These are phyloP conservation scores for Eucalyptus microcorys DNA, from an alignment of 345 rosid species.

Conservation along the genomic window DNA sequence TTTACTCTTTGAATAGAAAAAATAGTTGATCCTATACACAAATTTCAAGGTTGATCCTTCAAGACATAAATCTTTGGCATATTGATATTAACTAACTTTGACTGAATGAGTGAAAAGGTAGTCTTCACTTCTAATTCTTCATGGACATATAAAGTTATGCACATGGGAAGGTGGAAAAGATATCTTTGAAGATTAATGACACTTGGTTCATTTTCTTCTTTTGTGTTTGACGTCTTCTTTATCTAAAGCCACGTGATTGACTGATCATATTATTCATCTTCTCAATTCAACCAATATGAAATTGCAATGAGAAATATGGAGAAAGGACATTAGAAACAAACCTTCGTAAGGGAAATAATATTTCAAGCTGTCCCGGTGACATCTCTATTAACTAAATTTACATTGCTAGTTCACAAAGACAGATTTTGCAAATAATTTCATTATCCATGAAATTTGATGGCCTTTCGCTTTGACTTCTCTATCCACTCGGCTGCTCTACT, in stretches of 20 bases:
- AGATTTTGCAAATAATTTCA: too few relatives aligned
- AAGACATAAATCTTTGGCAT: background rate
- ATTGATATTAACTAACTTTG: too few relatives aligned
- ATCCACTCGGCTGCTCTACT: rapidly evolving
- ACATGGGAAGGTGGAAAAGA: too few relatives aligned
- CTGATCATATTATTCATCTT: too few relatives aligned
- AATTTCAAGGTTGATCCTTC: background rate
- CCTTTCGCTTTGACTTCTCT: rapidly evolving
- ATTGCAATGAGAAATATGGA: background rate
- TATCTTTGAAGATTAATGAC: too few relatives aligned
- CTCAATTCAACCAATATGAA: background rate
- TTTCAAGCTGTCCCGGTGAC: rapidly evolving
- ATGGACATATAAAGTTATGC: too few relatives aligned
- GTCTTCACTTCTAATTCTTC: background rate
- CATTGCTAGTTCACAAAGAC: background rate
- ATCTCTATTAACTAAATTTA: background rate
- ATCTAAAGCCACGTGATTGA: rapidly evolving
- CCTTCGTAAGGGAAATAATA: background rate
- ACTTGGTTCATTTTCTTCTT: background rate
- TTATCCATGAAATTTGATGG: background rate
- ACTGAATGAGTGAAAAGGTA: background rate
- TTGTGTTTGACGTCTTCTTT: too few relatives aligned
- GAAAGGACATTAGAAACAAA: background rate
- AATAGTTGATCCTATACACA: too few relatives aligned
- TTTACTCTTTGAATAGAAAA: background rate